These are phyloP conservation scores for Dictyostelium capitatum DNA, from an alignment of 78 protist species.

Conservation along the genomic window DNA sequence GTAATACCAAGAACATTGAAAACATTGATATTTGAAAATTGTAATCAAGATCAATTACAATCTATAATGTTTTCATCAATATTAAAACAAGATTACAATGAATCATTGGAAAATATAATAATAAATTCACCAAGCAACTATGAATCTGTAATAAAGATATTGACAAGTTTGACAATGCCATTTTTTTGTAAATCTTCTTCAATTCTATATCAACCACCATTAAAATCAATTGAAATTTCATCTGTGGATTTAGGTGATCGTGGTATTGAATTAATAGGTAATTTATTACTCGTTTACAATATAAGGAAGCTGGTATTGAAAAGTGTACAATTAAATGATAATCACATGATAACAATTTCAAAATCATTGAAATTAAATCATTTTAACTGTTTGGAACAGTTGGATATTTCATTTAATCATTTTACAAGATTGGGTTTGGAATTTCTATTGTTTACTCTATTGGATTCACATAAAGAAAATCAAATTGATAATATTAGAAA, in stretches of 20 bases:
- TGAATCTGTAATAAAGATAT: background rate
- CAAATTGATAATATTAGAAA: background rate
- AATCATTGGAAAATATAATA: constrained; percentile 5
- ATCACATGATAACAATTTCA: constrained; percentile 18
- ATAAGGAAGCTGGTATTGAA: background rate
- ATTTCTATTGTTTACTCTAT: constrained; percentile 14
- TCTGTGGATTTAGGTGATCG: constrained; percentile 13
- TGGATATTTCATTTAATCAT: constrained; percentile 35
- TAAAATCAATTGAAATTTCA: background rate
- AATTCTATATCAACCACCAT: constrained; percentile 53
- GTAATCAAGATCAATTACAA: background rate
- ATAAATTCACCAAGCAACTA: background rate
- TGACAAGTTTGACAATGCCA: constrained; percentile 53
- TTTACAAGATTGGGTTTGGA: constrained; percentile 30
- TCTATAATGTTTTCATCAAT: background rate
- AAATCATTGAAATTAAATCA: constrained; percentile 27
- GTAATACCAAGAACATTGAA: constrained; percentile 27
- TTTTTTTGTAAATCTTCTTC: constrained; percentile 15
- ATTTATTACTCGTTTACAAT: constrained; percentile 28
- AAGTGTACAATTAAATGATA: constrained; percentile 39
- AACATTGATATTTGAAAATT: background rate
- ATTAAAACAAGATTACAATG: constrained; percentile 29
- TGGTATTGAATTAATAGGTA: constrained; percentile 14
- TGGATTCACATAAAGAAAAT: constrained; percentile 25
- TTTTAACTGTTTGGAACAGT: constrained; percentile 2